Percentiles rank a stretch among this genome's conserved stretches.
Conservation (phyloP, 139 green algal species). For the Chlorella sp. region DNA sequence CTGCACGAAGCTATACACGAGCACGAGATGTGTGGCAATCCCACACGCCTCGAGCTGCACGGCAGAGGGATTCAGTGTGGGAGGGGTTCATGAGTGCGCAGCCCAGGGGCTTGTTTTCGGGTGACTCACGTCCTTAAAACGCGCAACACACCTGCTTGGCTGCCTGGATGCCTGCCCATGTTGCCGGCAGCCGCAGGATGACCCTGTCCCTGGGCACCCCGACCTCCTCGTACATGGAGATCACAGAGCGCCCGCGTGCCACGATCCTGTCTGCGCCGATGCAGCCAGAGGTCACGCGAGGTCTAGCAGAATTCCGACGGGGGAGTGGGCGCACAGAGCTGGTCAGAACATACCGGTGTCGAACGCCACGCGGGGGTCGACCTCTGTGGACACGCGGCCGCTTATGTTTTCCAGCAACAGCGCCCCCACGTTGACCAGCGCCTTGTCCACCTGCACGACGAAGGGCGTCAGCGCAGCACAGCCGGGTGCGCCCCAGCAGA, state of each 20-base stretch:
- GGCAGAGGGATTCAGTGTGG: no score
- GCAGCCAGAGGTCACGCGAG: not conserved
- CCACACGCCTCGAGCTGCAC: constrained; percentile 75
- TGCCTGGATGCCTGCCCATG: constrained; percentile 78
- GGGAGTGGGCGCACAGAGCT: not conserved
- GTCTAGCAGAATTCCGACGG: not conserved
- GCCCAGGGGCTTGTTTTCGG: no score
- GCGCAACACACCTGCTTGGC: no score
- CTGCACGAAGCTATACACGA: constrained; percentile 76
- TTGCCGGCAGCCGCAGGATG: constrained; percentile 80
- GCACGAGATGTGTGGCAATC: constrained; percentile 62
- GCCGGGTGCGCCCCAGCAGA: not conserved
- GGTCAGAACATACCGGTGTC: constrained; percentile 57
- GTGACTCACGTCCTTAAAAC: no score
- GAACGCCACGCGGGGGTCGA: constrained; percentile 74
- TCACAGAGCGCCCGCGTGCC: constrained; percentile 40
- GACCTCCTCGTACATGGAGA: constrained; percentile 62
- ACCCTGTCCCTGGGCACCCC: constrained; percentile 54
- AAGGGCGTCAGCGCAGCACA: not conserved
- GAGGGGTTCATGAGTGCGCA: no score
- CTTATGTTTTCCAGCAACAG: constrained; percentile 68
- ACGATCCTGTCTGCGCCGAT: constrained; percentile 50
- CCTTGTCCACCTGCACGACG: constrained; percentile 64
- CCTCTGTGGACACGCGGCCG: constrained; percentile 74
- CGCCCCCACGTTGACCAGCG: constrained; percentile 74